Base-by-base conservation (phyloP, 2,329 filamentous ascomycete genomes). In the Lecanoromycetidae sp. region DNA sequence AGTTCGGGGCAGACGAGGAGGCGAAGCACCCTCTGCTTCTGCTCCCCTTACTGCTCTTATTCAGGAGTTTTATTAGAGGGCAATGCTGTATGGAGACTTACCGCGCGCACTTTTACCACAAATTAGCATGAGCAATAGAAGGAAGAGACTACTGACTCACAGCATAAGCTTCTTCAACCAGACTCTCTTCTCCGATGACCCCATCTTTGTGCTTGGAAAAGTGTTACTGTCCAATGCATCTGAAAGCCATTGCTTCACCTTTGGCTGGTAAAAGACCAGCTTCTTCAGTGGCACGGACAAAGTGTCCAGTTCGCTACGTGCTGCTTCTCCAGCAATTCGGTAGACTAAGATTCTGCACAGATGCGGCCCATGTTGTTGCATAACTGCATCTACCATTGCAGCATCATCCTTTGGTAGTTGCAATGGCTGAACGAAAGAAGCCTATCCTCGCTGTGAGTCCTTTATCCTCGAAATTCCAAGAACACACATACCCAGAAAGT, bases 271-370 rank as follows among this genome's bases (percentile, higher is more conserved):
- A 30, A 68, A 69, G 1, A 82, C 69, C 19, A 87, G 67, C 58
- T 79, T 84, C 63, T 82, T 84, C 4, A 87, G 66, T 2, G 82
- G 82, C 49, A 85, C 81, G 46, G 75, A 75, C 5, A 87, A 64
- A 55, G 75, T 79, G 55, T 87, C 82, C 0, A 88, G 67, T 57
- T 88, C 83, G 54, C 79, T 84, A 32, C 84, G 74, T 1, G 78
- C 74, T 3, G 79, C 82, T 46, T 75, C 74, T 1, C 84, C 84
- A 5, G 78, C 76, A 29, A 87, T 71, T 49, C 85, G 84, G 49
- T 72, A 70, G 2, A 82, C 67, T 20, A 87, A 65, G 0, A 75
- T 72, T 47, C 71, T 68, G 4, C 74, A 66, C n/a, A 86, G 62
- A 20, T 43, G 54, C 29, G 52, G 58, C 27, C 59, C 58, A 19